Evolutionary conservation across 257 asterid species (phyloP).

Genomic region (Lantana camara): DNA sequence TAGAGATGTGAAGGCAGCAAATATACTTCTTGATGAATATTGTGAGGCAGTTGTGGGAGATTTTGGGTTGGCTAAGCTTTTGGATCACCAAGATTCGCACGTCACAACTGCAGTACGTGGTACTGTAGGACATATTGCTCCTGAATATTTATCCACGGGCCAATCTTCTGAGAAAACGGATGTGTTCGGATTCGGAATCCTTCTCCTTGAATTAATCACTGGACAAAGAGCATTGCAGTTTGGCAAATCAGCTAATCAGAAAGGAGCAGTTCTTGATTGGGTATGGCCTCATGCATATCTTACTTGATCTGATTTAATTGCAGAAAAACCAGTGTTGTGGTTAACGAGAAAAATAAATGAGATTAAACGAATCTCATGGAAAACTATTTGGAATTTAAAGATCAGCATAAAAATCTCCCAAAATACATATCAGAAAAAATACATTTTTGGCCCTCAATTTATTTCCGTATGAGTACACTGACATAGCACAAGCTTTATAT

Average conservation of each 20-base stretch:
- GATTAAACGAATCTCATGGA: no score
- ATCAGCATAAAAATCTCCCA: no score
- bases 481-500: no score
- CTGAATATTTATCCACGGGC: conserved; percentile 95
- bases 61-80: conserved; percentile 94
- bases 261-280: conserved; percentile 97
- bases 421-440: no score
- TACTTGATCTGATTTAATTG: no score
- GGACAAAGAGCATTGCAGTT: conserved; percentile 89
- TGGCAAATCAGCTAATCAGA: conserved; percentile 82
- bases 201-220: conserved; percentile 88
- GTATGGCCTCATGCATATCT: conserved; percentile 28
- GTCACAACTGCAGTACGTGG: conserved; percentile 99
- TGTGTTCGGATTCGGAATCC: conserved; percentile 97
- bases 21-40: conserved; percentile 82
- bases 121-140: conserved; percentile 98
- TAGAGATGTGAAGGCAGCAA: conserved; percentile 97
- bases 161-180: conserved; percentile 98
- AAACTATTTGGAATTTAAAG: no score
- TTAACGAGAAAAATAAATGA: no score
- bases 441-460: no score
- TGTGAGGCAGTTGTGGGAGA: conserved; percentile 99
- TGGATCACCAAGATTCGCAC: conserved; percentile 92
- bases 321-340: no score
- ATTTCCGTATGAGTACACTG: no score